These are phyloP conservation scores for Tetrapisispora iriomotensis DNA, from an alignment of 805 yeast species.

Conservation along the genomic window DNA sequence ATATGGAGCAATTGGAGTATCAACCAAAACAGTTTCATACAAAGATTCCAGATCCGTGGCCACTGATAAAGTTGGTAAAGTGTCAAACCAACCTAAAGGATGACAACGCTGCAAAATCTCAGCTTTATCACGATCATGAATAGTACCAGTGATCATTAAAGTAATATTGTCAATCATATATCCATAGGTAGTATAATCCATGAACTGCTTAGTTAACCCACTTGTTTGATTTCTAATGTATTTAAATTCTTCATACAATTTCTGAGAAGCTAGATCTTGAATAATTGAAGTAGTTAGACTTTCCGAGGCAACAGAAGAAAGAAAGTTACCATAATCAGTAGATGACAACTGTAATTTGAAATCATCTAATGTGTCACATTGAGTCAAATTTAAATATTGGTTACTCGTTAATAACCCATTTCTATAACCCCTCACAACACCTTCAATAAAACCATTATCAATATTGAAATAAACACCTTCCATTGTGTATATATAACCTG, in stretches of 20 bases:
- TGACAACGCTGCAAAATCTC: slow-evolving; percentile 88
- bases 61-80: slow-evolving; percentile 86
- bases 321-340: slow-evolving; percentile 89
- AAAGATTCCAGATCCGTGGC: slow-evolving; percentile 93
- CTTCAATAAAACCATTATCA: slow-evolving; percentile 87
- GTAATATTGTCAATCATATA: slow-evolving; percentile 98
- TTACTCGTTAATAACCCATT: slow-evolving; percentile 66
- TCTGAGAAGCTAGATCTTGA: slow-evolving; percentile 66
- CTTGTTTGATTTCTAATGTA: slow-evolving; percentile 78
- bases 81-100: slow-evolving; percentile 97
- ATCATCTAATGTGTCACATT: slow-evolving; percentile 92
- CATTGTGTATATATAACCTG: too few relatives aligned
- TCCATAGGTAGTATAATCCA: slow-evolving; percentile 90
- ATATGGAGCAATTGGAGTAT: slow-evolving; percentile 95
- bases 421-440: slow-evolving; percentile 88
- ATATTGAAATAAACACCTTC: slow-evolving; percentile 90
- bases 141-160: slow-evolving; percentile 91
- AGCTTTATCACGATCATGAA: slow-evolving; percentile 84
- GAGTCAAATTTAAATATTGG: slow-evolving; percentile 87
- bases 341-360: slow-evolving; percentile 87
- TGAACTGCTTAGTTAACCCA: slow-evolving; percentile 66
- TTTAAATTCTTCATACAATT: slow-evolving; percentile 73
- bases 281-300: slow-evolving; percentile 81
- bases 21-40: slow-evolving; percentile 85
- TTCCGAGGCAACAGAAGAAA: slow-evolving; percentile 64